Percentiles rank a stretch among this genome's conserved stretches.
Conservation (phyloP, 306 rosid species). For the Oxytropis ochrocephala region DNA sequence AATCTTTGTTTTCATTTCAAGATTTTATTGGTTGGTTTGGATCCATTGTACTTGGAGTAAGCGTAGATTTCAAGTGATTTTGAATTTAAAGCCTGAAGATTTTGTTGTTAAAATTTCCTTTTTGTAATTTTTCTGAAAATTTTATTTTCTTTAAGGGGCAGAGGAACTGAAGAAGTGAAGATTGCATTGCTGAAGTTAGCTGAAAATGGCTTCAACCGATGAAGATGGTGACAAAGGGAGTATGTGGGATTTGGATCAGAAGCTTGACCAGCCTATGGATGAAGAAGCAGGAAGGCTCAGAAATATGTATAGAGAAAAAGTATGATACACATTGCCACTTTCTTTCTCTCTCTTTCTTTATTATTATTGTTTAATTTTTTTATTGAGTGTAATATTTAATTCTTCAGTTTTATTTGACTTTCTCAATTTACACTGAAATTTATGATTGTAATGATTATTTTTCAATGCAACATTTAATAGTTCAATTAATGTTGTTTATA, state of each 20-base stretch:
- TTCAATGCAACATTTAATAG: neutral
- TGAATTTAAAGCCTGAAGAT: constrained; percentile 18
- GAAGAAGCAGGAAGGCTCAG: constrained; percentile 86
- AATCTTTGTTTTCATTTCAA: constrained; percentile 14
- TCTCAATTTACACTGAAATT: neutral
- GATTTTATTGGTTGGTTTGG: constrained; percentile 26
- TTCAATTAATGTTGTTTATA: constrained; percentile 3
- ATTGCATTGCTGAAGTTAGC: constrained; percentile 18
- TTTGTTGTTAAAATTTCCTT: constrained; percentile 14
- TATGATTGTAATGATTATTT: neutral
- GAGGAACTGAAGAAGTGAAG: constrained; percentile 21
- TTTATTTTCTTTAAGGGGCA: neutral
- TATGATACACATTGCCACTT: constrained; percentile 18
- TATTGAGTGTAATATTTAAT: neutral
- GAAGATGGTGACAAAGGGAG: constrained; percentile 59
- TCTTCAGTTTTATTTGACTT: neutral
- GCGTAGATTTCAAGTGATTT: constrained; percentile 31
- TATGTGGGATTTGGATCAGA: constrained; percentile 94
- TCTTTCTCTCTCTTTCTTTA: neutral
- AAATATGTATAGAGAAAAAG: constrained; percentile 92
- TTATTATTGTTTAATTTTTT: neutral
- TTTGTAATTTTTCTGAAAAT: constrained; percentile 16
- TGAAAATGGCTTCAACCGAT: constrained; percentile 51
- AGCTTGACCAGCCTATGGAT: constrained; percentile 91
- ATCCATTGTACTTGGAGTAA: constrained; percentile 18